A percentile compares a stretch with the other conserved stretches of the same genome.
These are phyloP conservation scores for Aspergillus pseudoglaucus DNA, from an alignment of 2,329 filamentous ascomycete genomes.

Conservation along the genomic window DNA sequence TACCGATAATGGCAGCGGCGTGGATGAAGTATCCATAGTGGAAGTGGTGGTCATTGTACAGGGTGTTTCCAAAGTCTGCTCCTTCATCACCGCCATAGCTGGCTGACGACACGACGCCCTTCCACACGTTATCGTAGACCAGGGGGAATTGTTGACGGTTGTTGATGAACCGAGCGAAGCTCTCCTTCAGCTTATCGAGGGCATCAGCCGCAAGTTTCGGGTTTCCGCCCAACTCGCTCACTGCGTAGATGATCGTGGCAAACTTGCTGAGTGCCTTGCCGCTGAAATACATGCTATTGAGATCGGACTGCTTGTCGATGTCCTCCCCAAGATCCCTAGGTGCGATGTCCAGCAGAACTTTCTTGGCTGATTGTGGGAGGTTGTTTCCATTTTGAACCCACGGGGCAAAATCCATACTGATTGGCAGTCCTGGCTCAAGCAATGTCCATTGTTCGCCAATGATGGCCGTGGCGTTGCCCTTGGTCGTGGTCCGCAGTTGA, in stretches of 20 bases:
- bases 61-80: conserved; percentile 81
- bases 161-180: conserved; percentile 59
- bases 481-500: conserved; percentile 72
- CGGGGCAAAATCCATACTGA: conserved; percentile 68
- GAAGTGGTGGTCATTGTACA: conserved; percentile 62
- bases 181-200: conserved; percentile 56
- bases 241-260: conserved; percentile 60
- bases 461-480: conserved; percentile 70
- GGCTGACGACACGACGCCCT: conserved; percentile 70
- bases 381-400: conserved; percentile 55
- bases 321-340: conserved; percentile 69
- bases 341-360: conserved; percentile 56
- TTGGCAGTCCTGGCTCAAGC: conserved; percentile 65
- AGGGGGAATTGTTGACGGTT: conserved; percentile 62
- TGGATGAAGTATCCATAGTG: conserved; percentile 82
- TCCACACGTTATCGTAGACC: conserved; percentile 59
- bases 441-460: conserved; percentile 70
- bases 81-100: conserved; percentile 63
- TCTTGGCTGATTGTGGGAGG: conserved; percentile 47
- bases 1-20: conserved; percentile 72
- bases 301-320: conserved; percentile 64
- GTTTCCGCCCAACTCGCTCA: conserved; percentile 58
- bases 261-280: conserved; percentile 82
- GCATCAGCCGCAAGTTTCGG: conserved; percentile 51
- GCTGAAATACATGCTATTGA: conserved; percentile 87